phyloP scores from a whole-genome alignment of 2,329 filamentous ascomycete genomes.

The Ophiostoma sp. region DNA sequence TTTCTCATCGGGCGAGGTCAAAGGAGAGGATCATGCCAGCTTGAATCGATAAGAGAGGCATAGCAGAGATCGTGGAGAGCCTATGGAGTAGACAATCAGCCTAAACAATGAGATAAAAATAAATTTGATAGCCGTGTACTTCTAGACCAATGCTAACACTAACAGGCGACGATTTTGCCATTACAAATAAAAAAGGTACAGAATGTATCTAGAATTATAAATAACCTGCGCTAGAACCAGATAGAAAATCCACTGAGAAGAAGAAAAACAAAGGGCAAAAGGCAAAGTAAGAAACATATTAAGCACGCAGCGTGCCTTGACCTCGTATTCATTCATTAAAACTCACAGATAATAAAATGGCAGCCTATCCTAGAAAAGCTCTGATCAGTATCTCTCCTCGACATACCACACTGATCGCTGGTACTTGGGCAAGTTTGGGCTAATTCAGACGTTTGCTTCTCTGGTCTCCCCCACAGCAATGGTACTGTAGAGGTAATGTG shows the following conservation, averaged over 20 bases:
- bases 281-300: background rate
- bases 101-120: background rate
- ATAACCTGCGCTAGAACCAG: background rate
- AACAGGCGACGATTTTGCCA: background rate
- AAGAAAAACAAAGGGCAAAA: background rate
- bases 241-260: background rate
- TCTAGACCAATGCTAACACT: background rate
- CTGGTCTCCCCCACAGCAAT: background rate
- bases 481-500: background rate
- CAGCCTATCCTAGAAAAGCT: background rate
- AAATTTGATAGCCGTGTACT: background rate
- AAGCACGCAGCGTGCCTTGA: background rate
- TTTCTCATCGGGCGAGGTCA: background rate
- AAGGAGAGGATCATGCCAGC: background rate
- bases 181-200: background rate
- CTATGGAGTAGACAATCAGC: background rate
- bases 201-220: conserved; percentile 3
- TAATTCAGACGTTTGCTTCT: background rate
- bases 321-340: conserved; percentile 4
- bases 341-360: background rate
- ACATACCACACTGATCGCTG: background rate
- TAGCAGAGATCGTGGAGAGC: background rate
- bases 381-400: background rate
- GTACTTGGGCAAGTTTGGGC: too few species aligned
- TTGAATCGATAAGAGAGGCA: background rate